Evolutionary conservation across 768 basidiomycete species (phyloP).

Genomic region (Sarcomyxa edulis): DNA sequence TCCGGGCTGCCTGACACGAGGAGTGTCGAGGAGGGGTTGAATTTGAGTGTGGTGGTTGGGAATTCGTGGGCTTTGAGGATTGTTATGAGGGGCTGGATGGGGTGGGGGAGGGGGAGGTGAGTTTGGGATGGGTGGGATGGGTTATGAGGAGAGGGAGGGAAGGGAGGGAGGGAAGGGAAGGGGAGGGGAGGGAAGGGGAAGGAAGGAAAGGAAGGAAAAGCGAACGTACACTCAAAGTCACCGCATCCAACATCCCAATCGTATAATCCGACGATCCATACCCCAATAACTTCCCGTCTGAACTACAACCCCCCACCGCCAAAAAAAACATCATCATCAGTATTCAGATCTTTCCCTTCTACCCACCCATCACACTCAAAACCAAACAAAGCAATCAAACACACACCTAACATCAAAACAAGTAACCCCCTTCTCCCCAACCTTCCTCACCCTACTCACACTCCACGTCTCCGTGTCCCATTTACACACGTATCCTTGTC

Average conservation of each 20-base stretch:
- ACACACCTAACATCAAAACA: constrained; percentile 84
- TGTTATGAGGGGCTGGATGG: constrained; percentile 69
- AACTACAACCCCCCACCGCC: constrained; percentile 39
- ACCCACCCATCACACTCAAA: background rate
- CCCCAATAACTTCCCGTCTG: constrained; percentile 77
- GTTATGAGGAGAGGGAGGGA: too few species aligned
- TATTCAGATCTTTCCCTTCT: too few species aligned
- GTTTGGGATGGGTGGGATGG: background rate
- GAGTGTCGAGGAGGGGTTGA: constrained; percentile 77
- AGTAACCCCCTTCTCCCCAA: constrained; percentile 77
- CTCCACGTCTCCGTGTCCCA: constrained; percentile 75
- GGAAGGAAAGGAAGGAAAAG: background rate
- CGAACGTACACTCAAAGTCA: constrained; percentile 62
- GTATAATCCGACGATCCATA: constrained; percentile 85
- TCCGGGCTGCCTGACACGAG: constrained; percentile 90
- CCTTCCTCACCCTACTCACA: constrained; percentile 59
- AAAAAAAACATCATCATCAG: too few species aligned
- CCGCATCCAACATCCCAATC: constrained; percentile 79
- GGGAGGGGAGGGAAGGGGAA: constrained; percentile 1
- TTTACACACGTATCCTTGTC: constrained; percentile 61
- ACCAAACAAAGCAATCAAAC: constrained; percentile 4
- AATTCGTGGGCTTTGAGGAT: constrained; percentile 96
- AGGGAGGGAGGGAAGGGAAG: constrained; percentile 72
- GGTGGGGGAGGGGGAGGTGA: constrained; percentile 1
- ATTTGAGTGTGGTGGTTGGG: constrained; percentile 83